A percentile compares a stretch with the other conserved stretches of the same genome.
Conservation (phyloP, 2,329 filamentous ascomycete species). For the Dactylellina haptotyla region DNA sequence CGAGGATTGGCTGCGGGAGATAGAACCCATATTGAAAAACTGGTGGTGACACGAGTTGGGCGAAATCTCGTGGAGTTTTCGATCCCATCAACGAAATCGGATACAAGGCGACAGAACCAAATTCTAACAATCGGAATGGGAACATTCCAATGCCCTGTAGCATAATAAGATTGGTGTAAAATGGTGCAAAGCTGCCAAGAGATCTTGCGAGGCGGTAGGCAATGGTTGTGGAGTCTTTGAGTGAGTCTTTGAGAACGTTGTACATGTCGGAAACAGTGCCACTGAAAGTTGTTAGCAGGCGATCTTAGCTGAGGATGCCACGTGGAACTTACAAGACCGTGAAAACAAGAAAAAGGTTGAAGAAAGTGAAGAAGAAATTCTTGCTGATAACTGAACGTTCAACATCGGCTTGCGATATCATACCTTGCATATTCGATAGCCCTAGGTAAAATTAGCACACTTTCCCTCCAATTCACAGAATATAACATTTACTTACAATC, state of each 20-base stretch:
- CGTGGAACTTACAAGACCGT: conserved; percentile 72
- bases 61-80: conserved; percentile 88
- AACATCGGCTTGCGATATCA: conserved; percentile 93
- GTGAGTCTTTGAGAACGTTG: conserved; percentile 74
- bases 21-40: conserved; percentile 97
- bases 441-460: conserved; percentile 60
- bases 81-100: conserved; percentile 81
- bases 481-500: conserved; percentile 71
- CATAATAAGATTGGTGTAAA: conserved; percentile 80
- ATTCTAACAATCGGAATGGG: conserved; percentile 88
- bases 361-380: conserved; percentile 99
- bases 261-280: conserved; percentile 81
- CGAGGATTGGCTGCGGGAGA: conserved; percentile 87
- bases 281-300: conserved; percentile 13
- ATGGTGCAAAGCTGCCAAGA: conserved; percentile 77
- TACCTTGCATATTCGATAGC: conserved; percentile 88
- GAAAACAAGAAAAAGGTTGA: conserved; percentile 97
- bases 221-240: conserved; percentile 81
- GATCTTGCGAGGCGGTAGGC: conserved; percentile 79
- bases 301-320: not conserved
- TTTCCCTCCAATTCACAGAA: not conserved
- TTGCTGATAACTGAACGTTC: conserved; percentile 96
- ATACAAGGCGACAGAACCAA: conserved; percentile 84
- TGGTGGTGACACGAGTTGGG: conserved; percentile 81
- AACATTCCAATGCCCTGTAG: conserved; percentile 93